These are phyloP conservation scores for Ustilago shanxiensis DNA, from an alignment of 1,284 basidiomycete species.

Conservation along the genomic window DNA sequence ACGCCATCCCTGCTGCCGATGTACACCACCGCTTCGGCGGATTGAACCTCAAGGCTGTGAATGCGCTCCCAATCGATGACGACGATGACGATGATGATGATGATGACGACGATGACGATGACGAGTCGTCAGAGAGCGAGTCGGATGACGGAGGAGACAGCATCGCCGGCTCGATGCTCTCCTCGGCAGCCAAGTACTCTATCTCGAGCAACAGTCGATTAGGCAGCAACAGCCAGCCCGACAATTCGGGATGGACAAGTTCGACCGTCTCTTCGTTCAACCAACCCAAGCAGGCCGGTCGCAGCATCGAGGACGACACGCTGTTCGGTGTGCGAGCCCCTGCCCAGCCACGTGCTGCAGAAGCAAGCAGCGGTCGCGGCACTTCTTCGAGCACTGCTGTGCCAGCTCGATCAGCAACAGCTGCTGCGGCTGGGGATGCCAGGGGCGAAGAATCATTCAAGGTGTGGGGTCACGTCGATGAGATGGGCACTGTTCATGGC, in stretches of 20 bases:
- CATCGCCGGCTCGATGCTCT: conserved; percentile 40
- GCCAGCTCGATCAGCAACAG: conserved; percentile 7
- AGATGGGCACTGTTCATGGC: conserved; percentile 61
- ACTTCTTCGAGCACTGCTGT: conserved; percentile 3
- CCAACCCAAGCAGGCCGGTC: conserved; percentile 43
- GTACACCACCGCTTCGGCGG: conserved; percentile 32
- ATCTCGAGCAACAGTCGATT: conserved; percentile 48
- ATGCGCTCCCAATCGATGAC: conserved; percentile 25
- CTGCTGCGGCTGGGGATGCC: conserved; percentile 5
- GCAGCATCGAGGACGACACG: conserved; percentile 66
- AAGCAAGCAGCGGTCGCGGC: conserved; percentile 8
- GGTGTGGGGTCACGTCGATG: conserved; percentile 55
- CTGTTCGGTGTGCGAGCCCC: conserved; percentile 61
- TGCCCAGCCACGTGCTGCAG: conserved; percentile 26
- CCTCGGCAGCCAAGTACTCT: conserved; percentile 46
- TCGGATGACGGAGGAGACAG: conserved; percentile 40
- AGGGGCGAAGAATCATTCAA: conserved; percentile 43
- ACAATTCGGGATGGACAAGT: conserved; percentile 52
- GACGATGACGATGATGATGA: conserved; percentile 50
- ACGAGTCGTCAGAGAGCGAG: conserved; percentile 47
- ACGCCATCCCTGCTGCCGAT: conserved; percentile 14
- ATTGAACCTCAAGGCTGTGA: conserved; percentile 20
- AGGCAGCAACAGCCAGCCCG: conserved; percentile 34
- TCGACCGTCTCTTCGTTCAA: conserved; percentile 53
- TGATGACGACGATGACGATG: conserved; percentile 54